Evolutionary conservation across 768 basidiomycete genomes (phyloP).

Genomic region (Macrolepiota fuliginosa): DNA sequence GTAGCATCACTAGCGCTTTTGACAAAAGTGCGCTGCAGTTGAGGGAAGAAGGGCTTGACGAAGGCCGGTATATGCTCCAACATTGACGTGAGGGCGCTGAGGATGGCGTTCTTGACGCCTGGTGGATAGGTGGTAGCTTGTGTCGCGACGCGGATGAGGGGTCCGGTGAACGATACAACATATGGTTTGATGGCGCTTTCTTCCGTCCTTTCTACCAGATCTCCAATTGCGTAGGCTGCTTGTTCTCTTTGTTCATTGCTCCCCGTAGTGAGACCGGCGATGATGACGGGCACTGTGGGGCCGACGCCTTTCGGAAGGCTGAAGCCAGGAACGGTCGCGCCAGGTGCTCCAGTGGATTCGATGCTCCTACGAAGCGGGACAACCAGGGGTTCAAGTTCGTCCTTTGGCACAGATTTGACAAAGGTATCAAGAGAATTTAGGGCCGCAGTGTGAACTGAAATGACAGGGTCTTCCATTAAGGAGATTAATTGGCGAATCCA

Average conservation of each 20-base stretch:
- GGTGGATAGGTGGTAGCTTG: conserved; percentile 89
- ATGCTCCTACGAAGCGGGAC: conserved; percentile 87
- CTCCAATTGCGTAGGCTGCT: conserved; percentile 95
- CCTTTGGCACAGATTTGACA: conserved; percentile 88
- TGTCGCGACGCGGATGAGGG: conserved; percentile 91
- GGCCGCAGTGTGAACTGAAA: conserved; percentile 77
- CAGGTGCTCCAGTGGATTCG: conserved; percentile 80
- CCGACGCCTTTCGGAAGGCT: conserved; percentile 79
- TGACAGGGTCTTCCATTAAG: conserved; percentile 74
- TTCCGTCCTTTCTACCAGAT: conserved; percentile 87
- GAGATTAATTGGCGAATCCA: conserved; percentile 92
- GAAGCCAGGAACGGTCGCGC: conserved; percentile 81
- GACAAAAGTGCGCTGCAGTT: conserved; percentile 93
- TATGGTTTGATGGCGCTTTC: conserved; percentile 85
- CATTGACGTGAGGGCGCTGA: conserved; percentile 83
- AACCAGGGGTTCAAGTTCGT: conserved; percentile 88
- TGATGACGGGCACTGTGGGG: conserved; percentile 81
- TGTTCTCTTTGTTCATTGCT: conserved; percentile 95
- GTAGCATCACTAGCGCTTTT: conserved; percentile 85
- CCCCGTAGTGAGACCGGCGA: conserved; percentile 90
- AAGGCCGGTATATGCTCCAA: conserved; percentile 82
- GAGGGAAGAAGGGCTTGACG: conserved; percentile 98
- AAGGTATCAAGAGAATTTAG: conserved; percentile 83
- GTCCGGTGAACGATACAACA: conserved; percentile 93
- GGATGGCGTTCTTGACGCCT: conserved; percentile 89